Conservation (phyloP, 2,329 filamentous ascomycete species). For the Penicillium sp. region DNA sequence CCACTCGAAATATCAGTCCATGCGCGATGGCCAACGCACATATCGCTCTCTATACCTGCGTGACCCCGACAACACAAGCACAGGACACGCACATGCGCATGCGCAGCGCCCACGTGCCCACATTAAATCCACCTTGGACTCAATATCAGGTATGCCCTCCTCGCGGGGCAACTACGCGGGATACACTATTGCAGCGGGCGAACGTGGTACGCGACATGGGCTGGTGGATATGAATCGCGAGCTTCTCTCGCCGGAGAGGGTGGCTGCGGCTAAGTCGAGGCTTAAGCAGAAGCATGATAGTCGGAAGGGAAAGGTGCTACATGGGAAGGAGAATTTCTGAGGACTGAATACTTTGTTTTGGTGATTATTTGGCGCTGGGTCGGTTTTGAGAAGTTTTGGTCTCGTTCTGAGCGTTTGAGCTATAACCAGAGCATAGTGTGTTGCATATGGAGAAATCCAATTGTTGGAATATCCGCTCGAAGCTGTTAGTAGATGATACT, state of each 20-base stretch:
- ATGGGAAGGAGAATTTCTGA: slow-evolving; percentile 33
- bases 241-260: slow-evolving; percentile 29
- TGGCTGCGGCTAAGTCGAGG: slow-evolving; percentile 33
- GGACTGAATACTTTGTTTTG: neutral
- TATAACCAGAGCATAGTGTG: neutral
- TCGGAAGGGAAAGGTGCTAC: slow-evolving; percentile 19
- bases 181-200: slow-evolving; percentile 18
- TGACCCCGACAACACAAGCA: slow-evolving; percentile 15
- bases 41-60: slow-evolving; percentile 25
- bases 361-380: neutral
- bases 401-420: neutral
- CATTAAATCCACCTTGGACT: slow-evolving; percentile 29
- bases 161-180: slow-evolving; percentile 14
- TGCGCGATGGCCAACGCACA: slow-evolving; percentile 20
- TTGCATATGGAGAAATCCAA: neutral
- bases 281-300: slow-evolving; percentile 29
- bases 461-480: neutral
- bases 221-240: slow-evolving; percentile 22
- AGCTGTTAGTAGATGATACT: too few relatives aligned
- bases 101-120: slow-evolving; percentile 22
- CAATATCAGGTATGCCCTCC: slow-evolving; percentile 21
- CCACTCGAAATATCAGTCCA: slow-evolving; percentile 20
- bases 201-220: slow-evolving; percentile 21
- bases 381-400: neutral
- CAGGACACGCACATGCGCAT: slow-evolving; percentile 10